Evolutionary conservation across 306 rosid species (phyloP), one percentile per base, ranked within the genome.

Genomic region (Pyrus betulifolia): DNA sequence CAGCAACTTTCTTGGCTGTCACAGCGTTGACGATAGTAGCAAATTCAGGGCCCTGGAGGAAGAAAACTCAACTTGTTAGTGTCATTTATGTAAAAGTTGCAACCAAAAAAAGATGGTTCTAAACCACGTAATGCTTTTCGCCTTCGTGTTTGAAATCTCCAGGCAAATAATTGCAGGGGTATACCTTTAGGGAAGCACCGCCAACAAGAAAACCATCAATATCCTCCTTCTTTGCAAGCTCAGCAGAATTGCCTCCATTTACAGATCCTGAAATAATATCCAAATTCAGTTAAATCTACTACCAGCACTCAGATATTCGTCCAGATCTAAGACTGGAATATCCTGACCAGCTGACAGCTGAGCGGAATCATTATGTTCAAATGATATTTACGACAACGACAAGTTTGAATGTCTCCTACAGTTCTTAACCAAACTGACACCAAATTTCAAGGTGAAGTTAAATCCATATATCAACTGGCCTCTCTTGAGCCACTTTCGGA

Each of bases 151-250:
- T 18, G 21, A 51, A 51, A 51, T 67, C 14, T 35, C 40, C 30
- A 63, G 11, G 42, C 76, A 69, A 83, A 30, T 18, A 72, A 17
- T 44, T 42, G 54, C 12, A 23, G 76, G 11, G 63, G 22, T 38
- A 71, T 86, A 91, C 99, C 99, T 96, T 96, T 45, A 96, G 74
- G 40, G 99, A 96, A 82, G 99, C 98, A 72, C 99, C 99, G 44
- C 99, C 99, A 14, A 96, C 99, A 4, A 96, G 93, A 84, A 96
- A 96, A 74, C 99, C 99, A 74, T 96, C 99, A 68, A 96, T 96
- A 67, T 96, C 99, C 83, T 96, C 98, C 83, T 96, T 78, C 89
- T 91, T 92, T 33, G 99, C 96, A 0, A 96, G 97, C 86, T 92
- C 99, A 74, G 93, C 88, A 83, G 86, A 84, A 83, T 92, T 96